Percentiles rank a stretch among this genome's conserved stretches.
phyloP scores from a whole-genome alignment of 148 eudicot species.

The Nyssa sinensis region DNA sequence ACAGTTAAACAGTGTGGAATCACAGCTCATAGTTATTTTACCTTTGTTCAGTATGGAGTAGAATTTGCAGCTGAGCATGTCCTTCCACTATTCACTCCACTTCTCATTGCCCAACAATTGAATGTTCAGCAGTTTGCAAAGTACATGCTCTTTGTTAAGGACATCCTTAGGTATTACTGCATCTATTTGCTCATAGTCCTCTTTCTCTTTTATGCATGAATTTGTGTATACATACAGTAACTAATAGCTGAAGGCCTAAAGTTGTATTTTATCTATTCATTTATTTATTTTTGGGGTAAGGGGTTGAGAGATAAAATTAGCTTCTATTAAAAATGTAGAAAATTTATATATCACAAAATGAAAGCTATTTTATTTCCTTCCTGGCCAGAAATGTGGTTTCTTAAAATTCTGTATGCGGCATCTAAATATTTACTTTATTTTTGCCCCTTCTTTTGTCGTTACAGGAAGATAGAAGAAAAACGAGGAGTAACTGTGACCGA shows the following conservation, averaged over 20 bases:
- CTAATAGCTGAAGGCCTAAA: too few species aligned
- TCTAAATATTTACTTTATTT: too few species aligned
- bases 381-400: not conserved
- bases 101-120: slow-evolving; percentile 79
- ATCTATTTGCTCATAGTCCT: slow-evolving; percentile 2
- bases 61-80: slow-evolving; percentile 90
- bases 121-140: slow-evolving; percentile 98
- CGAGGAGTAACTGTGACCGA: slow-evolving; percentile 84
- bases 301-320: not conserved
- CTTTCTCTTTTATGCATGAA: not conserved
- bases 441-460: not conserved
- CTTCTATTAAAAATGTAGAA: too few species aligned
- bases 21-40: too few species aligned
- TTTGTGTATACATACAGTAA: not conserved
- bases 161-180: slow-evolving; percentile 63
- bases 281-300: not conserved
- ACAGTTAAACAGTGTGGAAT: too few species aligned
- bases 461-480: slow-evolving; percentile 88
- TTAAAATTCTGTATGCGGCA: too few species aligned
- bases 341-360: not conserved
- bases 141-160: slow-evolving; percentile 91
- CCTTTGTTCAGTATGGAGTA: slow-evolving; percentile 68
- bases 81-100: slow-evolving; percentile 79
- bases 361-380: not conserved
- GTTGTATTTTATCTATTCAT: too few species aligned